Conservation (phyloP, 208 protist species). For the Eutreptiella sp. region DNA sequence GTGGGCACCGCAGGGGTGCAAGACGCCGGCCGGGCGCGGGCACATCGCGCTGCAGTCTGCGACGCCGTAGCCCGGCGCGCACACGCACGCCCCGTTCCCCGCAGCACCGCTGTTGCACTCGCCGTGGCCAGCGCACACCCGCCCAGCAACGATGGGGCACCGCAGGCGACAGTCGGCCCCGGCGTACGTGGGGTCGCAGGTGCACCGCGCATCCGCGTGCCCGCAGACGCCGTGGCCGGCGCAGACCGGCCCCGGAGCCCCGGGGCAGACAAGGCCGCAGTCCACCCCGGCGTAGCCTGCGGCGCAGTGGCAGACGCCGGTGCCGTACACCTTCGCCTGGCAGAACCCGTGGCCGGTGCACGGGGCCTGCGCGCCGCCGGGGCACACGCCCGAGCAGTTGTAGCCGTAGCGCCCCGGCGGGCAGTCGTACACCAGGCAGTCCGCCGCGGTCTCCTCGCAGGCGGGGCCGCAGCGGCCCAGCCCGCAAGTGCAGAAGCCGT, state of each 20-base stretch:
- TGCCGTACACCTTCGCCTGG: slow-evolving; percentile 3
- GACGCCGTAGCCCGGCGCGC: slow-evolving; percentile 18
- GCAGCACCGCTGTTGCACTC: slow-evolving; percentile 15
- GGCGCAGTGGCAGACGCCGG: slow-evolving; percentile 13
- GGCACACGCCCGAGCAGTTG: slow-evolving; percentile 10
- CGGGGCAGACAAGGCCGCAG: no score
- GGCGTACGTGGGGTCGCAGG: no score
- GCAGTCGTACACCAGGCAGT: not conserved
- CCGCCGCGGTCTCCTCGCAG: not conserved
- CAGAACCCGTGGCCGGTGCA: no score
- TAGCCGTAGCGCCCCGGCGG: slow-evolving; percentile 11
- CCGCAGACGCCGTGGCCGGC: no score
- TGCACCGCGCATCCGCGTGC: no score
- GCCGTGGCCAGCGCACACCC: slow-evolving; percentile 13
- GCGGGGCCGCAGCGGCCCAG: not conserved
- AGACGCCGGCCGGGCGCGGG: not conserved
- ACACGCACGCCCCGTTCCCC: slow-evolving; percentile 19
- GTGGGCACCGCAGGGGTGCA: slow-evolving; percentile 1
- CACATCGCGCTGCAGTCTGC: slow-evolving; percentile 18
- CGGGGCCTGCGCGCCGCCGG: no score
- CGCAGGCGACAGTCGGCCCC: no score
- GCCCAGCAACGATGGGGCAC: no score
- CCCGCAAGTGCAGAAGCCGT: slow-evolving; percentile 30
- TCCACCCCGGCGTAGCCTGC: not conserved
- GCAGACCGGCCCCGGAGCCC: no score